Conservation (phyloP, 2,329 filamentous ascomycete species). For the Penicillium sp. region DNA sequence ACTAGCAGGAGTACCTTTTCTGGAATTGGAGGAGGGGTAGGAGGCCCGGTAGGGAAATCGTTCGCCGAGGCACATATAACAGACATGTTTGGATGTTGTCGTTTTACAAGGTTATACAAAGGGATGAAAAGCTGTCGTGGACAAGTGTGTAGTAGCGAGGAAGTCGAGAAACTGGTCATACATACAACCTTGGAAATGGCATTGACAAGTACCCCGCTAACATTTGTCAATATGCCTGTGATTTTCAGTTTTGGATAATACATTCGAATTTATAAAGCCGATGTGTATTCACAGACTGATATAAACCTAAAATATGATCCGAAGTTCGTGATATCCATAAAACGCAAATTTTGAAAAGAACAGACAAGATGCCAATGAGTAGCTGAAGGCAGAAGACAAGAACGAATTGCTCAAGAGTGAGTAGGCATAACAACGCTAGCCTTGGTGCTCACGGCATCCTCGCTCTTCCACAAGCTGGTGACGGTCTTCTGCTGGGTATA, state of each 20-base stretch:
- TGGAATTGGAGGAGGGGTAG: background rate
- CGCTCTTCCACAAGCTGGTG: slow-evolving; percentile 82
- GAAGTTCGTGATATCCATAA: slow-evolving; percentile 1
- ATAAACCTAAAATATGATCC: background rate
- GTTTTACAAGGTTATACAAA: too few species aligned
- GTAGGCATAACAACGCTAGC: slow-evolving; percentile 88
- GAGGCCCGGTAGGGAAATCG: too few species aligned
- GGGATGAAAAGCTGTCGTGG: too few species aligned
- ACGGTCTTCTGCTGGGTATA: slow-evolving; percentile 99
- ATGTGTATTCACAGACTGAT: background rate
- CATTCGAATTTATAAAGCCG: background rate
- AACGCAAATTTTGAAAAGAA: background rate
- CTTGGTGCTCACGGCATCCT: slow-evolving; percentile 83
- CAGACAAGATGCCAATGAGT: background rate
- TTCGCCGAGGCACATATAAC: too few species aligned
- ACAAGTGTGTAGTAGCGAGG: too few species aligned
- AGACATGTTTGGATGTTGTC: too few species aligned
- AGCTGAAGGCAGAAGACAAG: slow-evolving; percentile 1
- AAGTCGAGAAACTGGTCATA: too few species aligned
- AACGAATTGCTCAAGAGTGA: slow-evolving; percentile 43
- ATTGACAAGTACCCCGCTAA: too few species aligned
- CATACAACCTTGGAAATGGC: too few species aligned
- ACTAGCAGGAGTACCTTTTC: background rate
- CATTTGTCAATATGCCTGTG: too few species aligned
- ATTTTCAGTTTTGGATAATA: too few species aligned